Conservation (phyloP, 306 rosid species). For the Citrullus mucosospermus region DNA sequence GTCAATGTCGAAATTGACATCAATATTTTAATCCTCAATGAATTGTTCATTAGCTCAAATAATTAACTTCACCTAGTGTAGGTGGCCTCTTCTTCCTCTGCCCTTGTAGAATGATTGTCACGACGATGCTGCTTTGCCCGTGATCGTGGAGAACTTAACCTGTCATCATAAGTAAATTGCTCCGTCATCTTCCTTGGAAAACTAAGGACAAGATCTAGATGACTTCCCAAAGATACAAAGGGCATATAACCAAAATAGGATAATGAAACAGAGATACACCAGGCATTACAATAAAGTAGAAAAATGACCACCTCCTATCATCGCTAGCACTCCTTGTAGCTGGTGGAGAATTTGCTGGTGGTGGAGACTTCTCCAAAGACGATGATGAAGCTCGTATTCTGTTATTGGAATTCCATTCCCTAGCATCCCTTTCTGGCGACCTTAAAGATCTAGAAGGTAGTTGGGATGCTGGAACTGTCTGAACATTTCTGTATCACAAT, state of each 20-base stretch:
- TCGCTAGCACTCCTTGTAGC: conserved; percentile 29
- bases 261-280: background rate
- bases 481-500: conserved; percentile 25
- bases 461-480: conserved; percentile 22
- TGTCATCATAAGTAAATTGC: conserved; percentile 25
- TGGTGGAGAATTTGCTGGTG: conserved; percentile 30
- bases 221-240: conserved; percentile 14
- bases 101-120: conserved; percentile 31
- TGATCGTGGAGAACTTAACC: conserved; percentile 37
- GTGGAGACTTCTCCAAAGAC: conserved; percentile 30
- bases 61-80: conserved; percentile 19
- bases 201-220: conserved; percentile 30
- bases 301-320: conserved; percentile 41
- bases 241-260: background rate
- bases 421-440: conserved; percentile 23
- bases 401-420: conserved; percentile 15
- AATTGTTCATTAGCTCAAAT: background rate
- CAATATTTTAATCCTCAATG: background rate
- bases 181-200: conserved; percentile 28
- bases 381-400: conserved; percentile 26
- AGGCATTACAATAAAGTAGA: background rate
- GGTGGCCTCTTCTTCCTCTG: conserved; percentile 32
- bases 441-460: conserved; percentile 29
- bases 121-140: conserved; percentile 29
- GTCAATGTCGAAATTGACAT: too few relatives aligned